These are phyloP conservation scores for Debaryomyces prosopidis DNA, from an alignment of 805 yeast species.

Conservation along the genomic window DNA sequence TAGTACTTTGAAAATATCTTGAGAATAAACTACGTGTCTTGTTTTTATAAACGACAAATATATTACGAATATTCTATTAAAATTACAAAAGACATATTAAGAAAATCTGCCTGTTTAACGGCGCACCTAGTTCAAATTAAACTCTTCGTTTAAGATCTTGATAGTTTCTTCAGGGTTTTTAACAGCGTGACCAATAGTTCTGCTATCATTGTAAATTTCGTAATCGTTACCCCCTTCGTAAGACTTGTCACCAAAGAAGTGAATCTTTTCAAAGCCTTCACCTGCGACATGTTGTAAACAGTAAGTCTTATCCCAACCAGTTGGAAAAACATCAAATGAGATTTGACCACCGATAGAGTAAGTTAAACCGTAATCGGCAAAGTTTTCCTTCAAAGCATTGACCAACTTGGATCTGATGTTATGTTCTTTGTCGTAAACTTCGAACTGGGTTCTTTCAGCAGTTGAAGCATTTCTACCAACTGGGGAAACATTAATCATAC, in stretches of 20 bases:
- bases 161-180: conserved; percentile 86
- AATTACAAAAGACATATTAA: not conserved
- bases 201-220: conserved; percentile 87
- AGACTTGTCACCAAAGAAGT: conserved; percentile 98
- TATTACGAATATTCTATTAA: not conserved
- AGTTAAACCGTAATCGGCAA: conserved; percentile 82
- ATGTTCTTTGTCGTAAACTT: conserved; percentile 76
- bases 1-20: conserved; percentile 4
- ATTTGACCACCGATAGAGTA: conserved; percentile 99
- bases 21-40: not conserved
- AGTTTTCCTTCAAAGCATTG: conserved; percentile 75
- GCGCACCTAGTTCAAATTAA: conserved; percentile 44
- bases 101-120: not conserved
- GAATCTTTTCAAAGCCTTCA: conserved; percentile 85
- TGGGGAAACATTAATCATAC: conserved; percentile 98
- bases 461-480: conserved; percentile 97
- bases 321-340: conserved; percentile 98
- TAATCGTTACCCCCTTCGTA: conserved; percentile 98
- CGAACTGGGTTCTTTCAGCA: conserved; percentile 90
- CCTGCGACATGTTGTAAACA: conserved; percentile 87
- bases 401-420: conserved; percentile 85
- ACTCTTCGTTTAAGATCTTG: conserved; percentile 78
- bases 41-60: too few relatives aligned
- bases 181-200: conserved; percentile 97
- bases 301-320: conserved; percentile 99